Evolutionary conservation across 352 stramenopile species (phyloP).

Genomic region (Phytophthora pluvialis): DNA sequence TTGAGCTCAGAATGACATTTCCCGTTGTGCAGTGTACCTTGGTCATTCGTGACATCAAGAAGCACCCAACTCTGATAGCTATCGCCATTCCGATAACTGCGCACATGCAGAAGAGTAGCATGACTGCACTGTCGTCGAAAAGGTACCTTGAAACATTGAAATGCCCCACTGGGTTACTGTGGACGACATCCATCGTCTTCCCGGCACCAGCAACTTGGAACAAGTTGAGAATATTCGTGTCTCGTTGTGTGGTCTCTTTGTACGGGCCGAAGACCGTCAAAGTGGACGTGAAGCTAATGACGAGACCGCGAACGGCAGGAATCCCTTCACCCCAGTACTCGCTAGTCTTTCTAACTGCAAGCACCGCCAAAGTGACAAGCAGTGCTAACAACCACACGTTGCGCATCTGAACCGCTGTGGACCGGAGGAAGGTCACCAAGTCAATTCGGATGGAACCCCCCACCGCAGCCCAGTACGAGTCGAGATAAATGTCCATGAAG

Average conservation of each 20-base stretch:
- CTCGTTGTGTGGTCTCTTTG: constrained; percentile 24
- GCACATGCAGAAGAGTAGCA: constrained; percentile 26
- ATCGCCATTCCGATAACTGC: constrained; percentile 6
- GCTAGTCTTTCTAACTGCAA: constrained; percentile 8
- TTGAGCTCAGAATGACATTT: constrained; percentile 21
- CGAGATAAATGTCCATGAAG: constrained; percentile 46
- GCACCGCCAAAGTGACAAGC: constrained; percentile 29
- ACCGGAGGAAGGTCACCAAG: constrained; percentile 27
- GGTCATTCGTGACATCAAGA: neutral
- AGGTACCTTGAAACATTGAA: constrained; percentile 27
- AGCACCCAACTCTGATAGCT: neutral
- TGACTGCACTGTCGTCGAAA: constrained; percentile 21
- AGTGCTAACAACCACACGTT: constrained; percentile 51
- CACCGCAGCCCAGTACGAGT: constrained; percentile 40
- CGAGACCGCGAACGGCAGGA: constrained; percentile 35
- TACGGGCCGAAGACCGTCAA: constrained; percentile 45
- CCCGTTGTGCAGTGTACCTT: neutral
- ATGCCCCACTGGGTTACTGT: constrained; percentile 4
- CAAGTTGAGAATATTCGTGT: constrained; percentile 17
- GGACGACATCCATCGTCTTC: constrained; percentile 15
- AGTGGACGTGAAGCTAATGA: constrained; percentile 43
- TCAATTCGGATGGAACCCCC: constrained; percentile 27
- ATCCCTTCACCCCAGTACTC: constrained; percentile 17
- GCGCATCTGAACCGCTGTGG: constrained; percentile 50
- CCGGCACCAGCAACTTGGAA: constrained; percentile 13